These are phyloP conservation scores for Vanderwaltozyma yarrowii DNA, from an alignment of 805 yeast genomes.

Conservation along the genomic window DNA sequence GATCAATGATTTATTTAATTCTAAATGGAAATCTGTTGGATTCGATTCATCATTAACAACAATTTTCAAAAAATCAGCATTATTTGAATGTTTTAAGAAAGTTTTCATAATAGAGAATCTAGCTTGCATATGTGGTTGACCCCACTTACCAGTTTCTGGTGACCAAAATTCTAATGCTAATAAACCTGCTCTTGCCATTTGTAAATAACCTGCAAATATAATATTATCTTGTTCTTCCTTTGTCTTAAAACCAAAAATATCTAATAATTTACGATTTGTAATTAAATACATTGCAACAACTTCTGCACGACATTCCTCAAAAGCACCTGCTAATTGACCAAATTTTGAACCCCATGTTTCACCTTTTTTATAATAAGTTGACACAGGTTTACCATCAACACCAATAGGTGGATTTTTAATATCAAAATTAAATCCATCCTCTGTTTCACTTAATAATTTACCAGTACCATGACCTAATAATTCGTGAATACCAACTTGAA, in stretches of 20 bases:
- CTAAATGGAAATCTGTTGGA: slow-evolving; percentile 50
- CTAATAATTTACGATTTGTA: slow-evolving; percentile 55
- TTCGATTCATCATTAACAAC: slow-evolving; percentile 31
- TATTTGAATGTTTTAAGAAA: slow-evolving; percentile 46
- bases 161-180: slow-evolving; percentile 81
- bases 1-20: slow-evolving; percentile 52
- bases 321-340: slow-evolving; percentile 75
- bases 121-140: slow-evolving; percentile 93
- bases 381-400: slow-evolving; percentile 48
- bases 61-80: slow-evolving; percentile 46
- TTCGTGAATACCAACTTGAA: slow-evolving; percentile 90
- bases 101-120: slow-evolving; percentile 76
- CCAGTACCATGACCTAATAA: slow-evolving; percentile 89
- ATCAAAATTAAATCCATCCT: slow-evolving; percentile 69
- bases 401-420: slow-evolving; percentile 49
- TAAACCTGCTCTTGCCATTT: slow-evolving; percentile 84
- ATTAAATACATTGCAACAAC: slow-evolving; percentile 75
- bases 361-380: slow-evolving; percentile 64
- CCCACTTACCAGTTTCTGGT: slow-evolving; percentile 75
- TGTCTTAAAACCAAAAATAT: slow-evolving; percentile 59
- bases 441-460: slow-evolving; percentile 53
- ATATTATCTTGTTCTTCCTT: slow-evolving; percentile 53
- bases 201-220: slow-evolving; percentile 56
- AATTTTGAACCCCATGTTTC: slow-evolving; percentile 88
- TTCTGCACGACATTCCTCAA: slow-evolving; percentile 91